Evolutionary conservation across 306 rosid species (phyloP), one percentile per base, ranked within the genome.

Genomic region (Mimosa bimucronata): DNA sequence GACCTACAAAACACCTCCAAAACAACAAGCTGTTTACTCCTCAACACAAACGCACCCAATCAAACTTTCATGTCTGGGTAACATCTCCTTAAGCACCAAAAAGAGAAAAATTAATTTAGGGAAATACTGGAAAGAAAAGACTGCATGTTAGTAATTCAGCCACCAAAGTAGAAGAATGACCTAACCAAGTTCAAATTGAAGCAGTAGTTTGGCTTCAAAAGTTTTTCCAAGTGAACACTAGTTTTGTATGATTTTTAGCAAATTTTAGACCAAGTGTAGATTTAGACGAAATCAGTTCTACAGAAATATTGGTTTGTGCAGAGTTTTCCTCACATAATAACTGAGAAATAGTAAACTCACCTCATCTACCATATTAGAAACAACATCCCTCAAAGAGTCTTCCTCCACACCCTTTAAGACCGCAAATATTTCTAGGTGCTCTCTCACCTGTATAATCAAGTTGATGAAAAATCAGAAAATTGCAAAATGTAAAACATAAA

Each of bases 401-500:
- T 90, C 97, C 71, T 89, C 81, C 76, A 89, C 98, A 72, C 98
- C 98, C 85, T 94, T 94, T 88, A 94, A 85, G 66, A 76, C 61
- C 12, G 97, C 97, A 81, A 92, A 94, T 71, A 94, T 87, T 89
- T 94, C 97, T 78, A 94, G 92, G 88, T 94, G 97, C 79, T 94
- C 98, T 85, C 85, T 88, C 83, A 94, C 98, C 98, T 94, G 87
- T 69, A 80, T 34, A 61, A 46, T 38, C 64, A 28, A n/a, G 41
- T 74, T 53, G 82, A 78, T 26, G 60, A 66, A 70, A 78, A 75
- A 41, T 68, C 74, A 75, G 64, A 80, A 66, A 19, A 50, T 16
- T 53, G 52, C 30, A 66, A 50, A 65, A 19, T n/a, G 31, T 66
- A 79, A 83, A 64, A 46, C 52, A 37, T 31, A 37, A 65, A 48